Base-by-base conservation (phyloP, 1,139 yeast species). In the Arxiozyma telluris region DNA sequence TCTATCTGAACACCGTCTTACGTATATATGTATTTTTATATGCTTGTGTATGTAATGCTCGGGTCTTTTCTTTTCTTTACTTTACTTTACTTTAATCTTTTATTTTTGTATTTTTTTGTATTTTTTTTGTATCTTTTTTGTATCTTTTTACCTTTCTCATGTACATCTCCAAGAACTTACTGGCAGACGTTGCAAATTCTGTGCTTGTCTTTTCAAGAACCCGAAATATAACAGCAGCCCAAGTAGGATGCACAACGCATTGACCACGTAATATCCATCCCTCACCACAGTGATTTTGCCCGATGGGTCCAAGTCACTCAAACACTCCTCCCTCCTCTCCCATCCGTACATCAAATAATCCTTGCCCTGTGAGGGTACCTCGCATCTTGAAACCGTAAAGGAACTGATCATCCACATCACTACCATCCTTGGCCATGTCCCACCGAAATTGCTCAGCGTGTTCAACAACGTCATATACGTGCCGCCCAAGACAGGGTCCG, bases 381-480 rank as follows among this genome's bases (percentile, higher is more conserved):
- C 59, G 71, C 98, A 91, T 39, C 75, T 68, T 1, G 90, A 81
- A 3, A 71, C 63, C 0, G 97, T 87, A 59, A 90, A 80, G 61
- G 76, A 78, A 69, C 91, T 98, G 55, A 94, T 93, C 67, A 90
- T 76, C 58, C 77, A 80, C 62, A 90, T 78, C 6, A 91, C 83
- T 49, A 93, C 74, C 27, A 89, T 74, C 55, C 91, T 78, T 0
- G 99, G 98, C 98, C 98, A 94, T 30, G 95, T 94, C 5, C 98
- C 99, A 41, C 99, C 99, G 55, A 91, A 78, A 66, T 93, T 93
- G 42, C 95, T 84, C 51, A 93, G 75, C 0, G 99, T 93, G 70
- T 94, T 94, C 55, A 93, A 75, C 0, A 96, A 84, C 0, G 98
- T 93, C 98, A 94, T 93, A 69, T 93, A 93, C 0, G 99, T 94